Conservation (phyloP, 1,139 yeast genomes). For the Diutina scorzettiae region DNA sequence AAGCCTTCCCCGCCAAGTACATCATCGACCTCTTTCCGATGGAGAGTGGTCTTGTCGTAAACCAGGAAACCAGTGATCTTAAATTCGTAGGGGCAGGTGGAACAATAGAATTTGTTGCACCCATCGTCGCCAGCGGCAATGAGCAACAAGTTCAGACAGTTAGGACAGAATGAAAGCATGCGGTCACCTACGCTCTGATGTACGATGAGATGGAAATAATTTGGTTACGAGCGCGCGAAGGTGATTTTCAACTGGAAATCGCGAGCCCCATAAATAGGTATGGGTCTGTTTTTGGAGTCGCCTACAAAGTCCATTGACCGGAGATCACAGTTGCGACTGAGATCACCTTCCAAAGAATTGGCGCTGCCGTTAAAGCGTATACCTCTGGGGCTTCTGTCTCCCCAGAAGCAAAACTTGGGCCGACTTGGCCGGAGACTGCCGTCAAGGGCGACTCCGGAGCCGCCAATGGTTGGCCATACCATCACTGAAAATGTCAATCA, state of each 20-base stretch:
- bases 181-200: background rate
- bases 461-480: too few relatives aligned
- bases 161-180: conserved; percentile 91
- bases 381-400: background rate
- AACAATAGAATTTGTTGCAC: conserved; percentile 58
- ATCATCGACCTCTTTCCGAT: conserved; percentile 88
- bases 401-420: background rate
- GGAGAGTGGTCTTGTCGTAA: conserved; percentile 72
- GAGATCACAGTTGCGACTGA: background rate
- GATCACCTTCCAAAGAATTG: background rate
- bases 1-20: conserved; percentile 96
- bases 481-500: background rate
- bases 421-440: conserved; percentile 1
- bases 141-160: conserved; percentile 81
- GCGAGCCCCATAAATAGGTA: background rate
- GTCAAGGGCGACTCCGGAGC: background rate
- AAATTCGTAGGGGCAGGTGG: conserved; percentile 91
- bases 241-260: background rate
- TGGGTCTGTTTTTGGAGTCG: background rate
- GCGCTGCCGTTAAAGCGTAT: background rate
- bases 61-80: conserved; percentile 74
- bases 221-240: conserved; percentile 4
- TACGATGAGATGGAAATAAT: background rate
- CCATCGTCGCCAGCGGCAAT: conserved; percentile 31
- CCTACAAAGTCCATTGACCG: background rate